These are phyloP conservation scores for Xanthoceras sorbifolium DNA, from an alignment of 345 rosid genomes.

Conservation along the genomic window DNA sequence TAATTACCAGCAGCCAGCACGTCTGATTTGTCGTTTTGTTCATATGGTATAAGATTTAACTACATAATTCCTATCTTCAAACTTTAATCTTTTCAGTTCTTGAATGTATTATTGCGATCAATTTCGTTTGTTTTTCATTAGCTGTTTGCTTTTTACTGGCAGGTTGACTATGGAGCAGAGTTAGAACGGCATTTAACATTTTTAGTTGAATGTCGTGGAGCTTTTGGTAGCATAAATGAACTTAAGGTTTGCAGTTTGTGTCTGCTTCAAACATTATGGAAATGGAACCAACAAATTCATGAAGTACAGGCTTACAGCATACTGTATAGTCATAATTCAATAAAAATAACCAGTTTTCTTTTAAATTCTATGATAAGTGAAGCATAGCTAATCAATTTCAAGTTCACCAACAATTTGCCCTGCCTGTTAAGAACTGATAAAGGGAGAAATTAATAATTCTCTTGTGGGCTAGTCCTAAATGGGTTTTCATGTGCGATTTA, in stretches of 20 bases:
- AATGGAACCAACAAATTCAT: not conserved
- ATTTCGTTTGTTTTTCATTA: constrained; percentile 26
- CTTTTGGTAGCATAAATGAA: constrained; percentile 63
- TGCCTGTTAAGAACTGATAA: not conserved
- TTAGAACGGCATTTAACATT: constrained; percentile 71
- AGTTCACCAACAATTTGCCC: not conserved
- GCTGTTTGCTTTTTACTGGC: constrained; percentile 31
- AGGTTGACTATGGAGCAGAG: constrained; percentile 78
- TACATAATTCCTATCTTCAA: constrained; percentile 3
- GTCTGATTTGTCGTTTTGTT: constrained; percentile 71
- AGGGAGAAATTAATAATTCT: not conserved
- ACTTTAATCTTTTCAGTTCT: not conserved
- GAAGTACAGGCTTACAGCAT: not conserved
- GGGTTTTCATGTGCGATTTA: not conserved
- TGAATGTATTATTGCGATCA: not conserved
- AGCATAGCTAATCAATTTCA: not conserved
- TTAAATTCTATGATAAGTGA: not conserved
- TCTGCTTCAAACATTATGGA: constrained; percentile 7
- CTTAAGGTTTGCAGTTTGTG: constrained; percentile 54
- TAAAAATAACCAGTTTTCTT: not conserved
- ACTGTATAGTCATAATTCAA: not conserved
- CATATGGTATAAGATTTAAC: constrained; percentile 51
- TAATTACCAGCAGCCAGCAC: constrained; percentile 63
- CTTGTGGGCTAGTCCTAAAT: not conserved
- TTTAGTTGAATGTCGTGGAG: constrained; percentile 84